Evolutionary conservation across 306 rosid genomes (phyloP).

Genomic region (Psophocarpus tetragonolobus): DNA sequence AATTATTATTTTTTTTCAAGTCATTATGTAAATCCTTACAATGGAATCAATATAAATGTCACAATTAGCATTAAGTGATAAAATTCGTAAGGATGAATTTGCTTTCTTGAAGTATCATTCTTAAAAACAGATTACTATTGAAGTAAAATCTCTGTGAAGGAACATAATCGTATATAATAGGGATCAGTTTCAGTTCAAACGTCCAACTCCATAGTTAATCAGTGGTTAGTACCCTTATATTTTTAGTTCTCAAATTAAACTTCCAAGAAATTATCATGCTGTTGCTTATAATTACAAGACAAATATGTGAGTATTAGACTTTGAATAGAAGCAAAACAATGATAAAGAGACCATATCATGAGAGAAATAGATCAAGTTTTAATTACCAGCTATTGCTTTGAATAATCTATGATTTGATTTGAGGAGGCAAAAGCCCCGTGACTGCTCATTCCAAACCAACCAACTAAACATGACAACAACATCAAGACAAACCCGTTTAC

Average conservation of each 20-base stretch:
- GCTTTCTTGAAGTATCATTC: not conserved
- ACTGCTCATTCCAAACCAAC: constrained; percentile 29
- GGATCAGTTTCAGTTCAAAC: not conserved
- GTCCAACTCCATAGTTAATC: not conserved
- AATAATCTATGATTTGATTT: constrained; percentile 33
- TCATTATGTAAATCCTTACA: not conserved
- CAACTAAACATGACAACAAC: constrained; percentile 45
- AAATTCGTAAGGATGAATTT: not conserved
- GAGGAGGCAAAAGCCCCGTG: constrained; percentile 13
- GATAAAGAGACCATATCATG: not conserved
- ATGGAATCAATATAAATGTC: not conserved
- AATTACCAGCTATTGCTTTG: not conserved
- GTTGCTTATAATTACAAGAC: not conserved
- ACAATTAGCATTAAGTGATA: not conserved
- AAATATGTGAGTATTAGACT: constrained; percentile 28
- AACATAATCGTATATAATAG: not conserved
- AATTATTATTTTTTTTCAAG: no score
- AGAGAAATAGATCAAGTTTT: not conserved
- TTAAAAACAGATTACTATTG: not conserved
- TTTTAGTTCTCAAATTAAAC: constrained; percentile 15
- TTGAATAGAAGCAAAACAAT: constrained; percentile 41
- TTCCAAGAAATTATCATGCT: constrained; percentile 11
- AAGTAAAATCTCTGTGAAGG: not conserved
- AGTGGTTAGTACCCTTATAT: not conserved
- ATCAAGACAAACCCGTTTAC: constrained; percentile 15